phyloP scores from a whole-genome alignment of 1,139 yeast genomes.

The Blastobotrys petasosporus region DNA sequence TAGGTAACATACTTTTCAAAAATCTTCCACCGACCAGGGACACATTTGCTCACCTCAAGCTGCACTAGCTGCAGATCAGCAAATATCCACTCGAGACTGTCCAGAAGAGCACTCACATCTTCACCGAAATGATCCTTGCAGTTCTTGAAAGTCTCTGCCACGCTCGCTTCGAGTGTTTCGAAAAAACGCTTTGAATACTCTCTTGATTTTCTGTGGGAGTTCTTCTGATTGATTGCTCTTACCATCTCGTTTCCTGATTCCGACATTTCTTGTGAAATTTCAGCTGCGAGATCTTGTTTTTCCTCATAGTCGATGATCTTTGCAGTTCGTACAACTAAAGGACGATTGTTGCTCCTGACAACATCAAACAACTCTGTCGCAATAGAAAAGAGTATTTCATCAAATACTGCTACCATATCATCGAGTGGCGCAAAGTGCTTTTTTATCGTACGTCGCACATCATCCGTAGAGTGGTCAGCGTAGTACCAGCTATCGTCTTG shows the following conservation, averaged over 20 bases:
- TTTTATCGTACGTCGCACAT: slow-evolving; percentile 60
- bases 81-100: slow-evolving; percentile 77
- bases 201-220: slow-evolving; percentile 40
- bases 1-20: slow-evolving; percentile 55
- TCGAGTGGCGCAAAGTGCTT: slow-evolving; percentile 53
- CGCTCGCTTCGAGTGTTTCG: slow-evolving; percentile 52
- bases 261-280: slow-evolving; percentile 43
- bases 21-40: slow-evolving; percentile 75
- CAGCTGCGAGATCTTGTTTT: slow-evolving; percentile 61
- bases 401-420: slow-evolving; percentile 52
- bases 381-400: slow-evolving; percentile 53
- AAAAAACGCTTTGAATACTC: slow-evolving; percentile 63
- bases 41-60: slow-evolving; percentile 48
- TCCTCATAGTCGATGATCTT: slow-evolving; percentile 79
- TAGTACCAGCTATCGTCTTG: slow-evolving; percentile 63
- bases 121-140: slow-evolving; percentile 51
- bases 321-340: slow-evolving; percentile 64
- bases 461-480: slow-evolving; percentile 53
- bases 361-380: slow-evolving; percentile 63
- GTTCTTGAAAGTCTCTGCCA: slow-evolving; percentile 60
- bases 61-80: slow-evolving; percentile 67
- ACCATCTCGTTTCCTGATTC: background rate
- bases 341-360: slow-evolving; percentile 58
- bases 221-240: slow-evolving; percentile 7
- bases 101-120: slow-evolving; percentile 50